Base-by-base conservation (phyloP, 768 basidiomycete species). In the Russula brevipes region DNA sequence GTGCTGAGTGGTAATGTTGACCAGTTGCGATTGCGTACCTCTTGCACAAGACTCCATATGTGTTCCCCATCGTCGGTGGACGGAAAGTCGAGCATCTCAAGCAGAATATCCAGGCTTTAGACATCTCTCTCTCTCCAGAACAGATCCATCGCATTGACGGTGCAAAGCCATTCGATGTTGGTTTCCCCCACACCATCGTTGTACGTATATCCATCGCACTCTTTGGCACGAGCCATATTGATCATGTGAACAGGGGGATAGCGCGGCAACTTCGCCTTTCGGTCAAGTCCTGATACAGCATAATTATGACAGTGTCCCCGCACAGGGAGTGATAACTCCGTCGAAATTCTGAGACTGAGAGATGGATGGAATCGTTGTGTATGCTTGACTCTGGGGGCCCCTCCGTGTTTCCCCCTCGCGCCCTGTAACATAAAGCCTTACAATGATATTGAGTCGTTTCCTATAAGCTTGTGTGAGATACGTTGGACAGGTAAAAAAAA, bases 1-100 rank as follows among this genome's bases (percentile, higher is more conserved):
- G 14, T 51, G 30, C 19, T 45, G 24, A 57, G 54, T 3, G 9
- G 42, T 9, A 19, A 16, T 39, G 12, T 19, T 46, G 53, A 49
- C 19, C 30, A 80, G 80, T 82, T 4, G 81, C 81, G 8, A 79
- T 85, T 62, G 81, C 81, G 14, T 84, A 82, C 61, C 72, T 84
- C 11, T 72, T 84, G 72, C 80, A 82, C 47, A 85, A 84, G 70
- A 74, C 79, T 5, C 77, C 79, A 0, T 82, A 76, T 56, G 80
- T 82, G 0, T 83, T 83, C 72, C 81, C 81, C 0, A 74, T 83
- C 60, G 70, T 83, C 33, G 81, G 82, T 4, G 79, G 81, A 0
- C 75, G 81, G 55, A 85, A 82, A 67, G 71, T 82, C 47, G 81
- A 82, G 69, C 80, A 85, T 41, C 70, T 85, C 24, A 52, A 73